Evolutionary conservation across 768 basidiomycete species (phyloP), one percentile per base, ranked within the genome.

Genomic region (Grammothele lineata): DNA sequence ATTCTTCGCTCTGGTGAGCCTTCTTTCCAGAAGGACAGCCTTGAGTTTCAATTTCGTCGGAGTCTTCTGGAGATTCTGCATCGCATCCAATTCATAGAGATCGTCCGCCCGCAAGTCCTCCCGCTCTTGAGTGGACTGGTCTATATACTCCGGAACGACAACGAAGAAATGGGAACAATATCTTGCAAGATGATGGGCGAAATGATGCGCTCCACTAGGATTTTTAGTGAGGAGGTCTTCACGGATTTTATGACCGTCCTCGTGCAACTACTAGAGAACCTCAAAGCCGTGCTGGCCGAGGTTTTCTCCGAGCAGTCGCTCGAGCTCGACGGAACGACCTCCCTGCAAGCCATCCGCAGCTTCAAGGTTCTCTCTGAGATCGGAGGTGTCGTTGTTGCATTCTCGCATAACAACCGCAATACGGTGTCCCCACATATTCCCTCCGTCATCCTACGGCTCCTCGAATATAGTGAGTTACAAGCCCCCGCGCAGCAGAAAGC

Each of bases 351-450:
- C 38, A 78, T 85, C 45, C 80, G 81, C 48, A 94, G 92, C 62
- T 93, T 96, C 74, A 97, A 96, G 66, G 87, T 96, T 9, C 71
- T 97, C 10, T 85, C 89, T 12, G 96, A 99, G 69, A 87, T 95
- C 75, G 89, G 89, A 5, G 86, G 94, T 72, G 83, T 91, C 11
- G 82, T 95, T 62, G 88, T 93, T 23, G 81, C 92, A 22, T 87
- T 96, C 66, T 85, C 87, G 51, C 95, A 97, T 66, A 77, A 80
- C 32, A 85, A 90, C 55, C 78, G 84, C 36, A 67, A 72, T 7
- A 64, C 87, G 50, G 82, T 90, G 41, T 69, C 76, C 12, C 71
- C 82, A 2, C 73, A 81, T 14, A 77, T 95, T 49, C 77, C 83
- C 57, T 73, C 78, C 14, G 87, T 86, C 6, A 75, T 92, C 30